phyloP scores from a whole-genome alignment of 257 asterid genomes.

The Perilla frutescens region DNA sequence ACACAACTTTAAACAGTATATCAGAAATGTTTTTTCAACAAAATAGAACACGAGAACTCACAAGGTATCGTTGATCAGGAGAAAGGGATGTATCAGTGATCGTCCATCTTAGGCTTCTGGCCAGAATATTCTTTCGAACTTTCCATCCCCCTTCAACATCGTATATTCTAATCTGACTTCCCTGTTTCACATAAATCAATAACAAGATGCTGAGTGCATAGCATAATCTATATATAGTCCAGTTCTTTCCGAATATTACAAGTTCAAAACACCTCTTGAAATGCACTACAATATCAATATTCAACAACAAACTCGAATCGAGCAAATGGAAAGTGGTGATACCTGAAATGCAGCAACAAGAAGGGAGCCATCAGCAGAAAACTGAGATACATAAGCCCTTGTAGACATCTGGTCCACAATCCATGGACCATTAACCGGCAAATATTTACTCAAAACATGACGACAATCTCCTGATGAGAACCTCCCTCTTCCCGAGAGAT shows the following conservation, averaged over 20 bases:
- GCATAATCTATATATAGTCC: too few species aligned
- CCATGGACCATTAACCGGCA: conserved; percentile 74
- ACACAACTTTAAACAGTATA: too few species aligned
- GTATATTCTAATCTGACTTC: conserved; percentile 81
- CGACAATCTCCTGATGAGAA: conserved; percentile 75
- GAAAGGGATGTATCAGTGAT: conserved; percentile 85
- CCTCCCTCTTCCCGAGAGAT: conserved; percentile 67
- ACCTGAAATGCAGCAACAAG: conserved; percentile 95
- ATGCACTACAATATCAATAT: not conserved
- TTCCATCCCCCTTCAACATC: conserved; percentile 86
- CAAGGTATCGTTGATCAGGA: conserved; percentile 73
- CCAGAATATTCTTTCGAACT: conserved; percentile 76
- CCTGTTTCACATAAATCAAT: conserved; percentile 52
- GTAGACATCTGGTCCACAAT: conserved; percentile 81
- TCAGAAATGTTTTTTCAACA: conserved; percentile 1
- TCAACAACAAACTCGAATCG: not conserved
- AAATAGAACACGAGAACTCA: conserved; percentile 44
- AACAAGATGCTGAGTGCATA: not conserved
- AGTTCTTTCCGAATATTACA: too few species aligned
- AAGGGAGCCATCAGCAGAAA: conserved; percentile 82
- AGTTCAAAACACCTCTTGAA: not conserved
- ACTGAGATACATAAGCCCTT: conserved; percentile 84
- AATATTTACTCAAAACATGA: conserved; percentile 71
- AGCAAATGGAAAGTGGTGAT: not conserved
- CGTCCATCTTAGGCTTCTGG: conserved; percentile 92